Evolutionary conservation across 176 grass and related monocot genomes (phyloP).

Genomic region (Triticum timopheevii): DNA sequence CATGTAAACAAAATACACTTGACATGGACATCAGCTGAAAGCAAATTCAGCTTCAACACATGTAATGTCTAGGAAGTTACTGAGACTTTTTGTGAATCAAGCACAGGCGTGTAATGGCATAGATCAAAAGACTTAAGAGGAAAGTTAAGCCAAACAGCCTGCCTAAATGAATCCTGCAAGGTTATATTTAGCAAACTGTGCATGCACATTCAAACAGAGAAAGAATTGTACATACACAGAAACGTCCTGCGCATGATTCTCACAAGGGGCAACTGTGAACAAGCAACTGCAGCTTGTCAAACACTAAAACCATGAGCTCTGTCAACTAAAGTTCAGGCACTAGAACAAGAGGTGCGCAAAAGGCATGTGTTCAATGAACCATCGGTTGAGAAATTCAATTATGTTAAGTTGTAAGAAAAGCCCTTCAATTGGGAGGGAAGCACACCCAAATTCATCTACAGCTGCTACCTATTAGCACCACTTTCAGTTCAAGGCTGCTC

Average conservation of each 20-base stretch:
- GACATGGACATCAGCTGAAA: neutral
- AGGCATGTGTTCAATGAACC: neutral
- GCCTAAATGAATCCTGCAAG: neutral
- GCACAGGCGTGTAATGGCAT: neutral
- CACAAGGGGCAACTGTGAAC: neutral
- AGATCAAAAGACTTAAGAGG: neutral
- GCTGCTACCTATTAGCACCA: neutral
- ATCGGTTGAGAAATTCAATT: neutral
- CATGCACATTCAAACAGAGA: neutral
- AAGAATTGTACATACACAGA: neutral
- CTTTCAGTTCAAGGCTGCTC: neutral
- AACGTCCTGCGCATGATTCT: neutral
- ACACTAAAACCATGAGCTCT: neutral
- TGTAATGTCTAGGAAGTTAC: neutral
- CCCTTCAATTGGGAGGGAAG: neutral
- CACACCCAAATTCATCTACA: neutral
- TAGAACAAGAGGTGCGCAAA: neutral
- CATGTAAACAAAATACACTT: neutral
- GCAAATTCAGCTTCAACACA: neutral
- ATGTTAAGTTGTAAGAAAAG: neutral
- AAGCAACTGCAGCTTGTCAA: neutral
- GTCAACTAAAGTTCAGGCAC: neutral
- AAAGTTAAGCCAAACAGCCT: neutral
- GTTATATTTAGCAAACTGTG: neutral
- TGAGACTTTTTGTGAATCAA: neutral